phyloP scores from a whole-genome alignment of 2,329 filamentous ascomycete species.

The Paecilomyces sp. region DNA sequence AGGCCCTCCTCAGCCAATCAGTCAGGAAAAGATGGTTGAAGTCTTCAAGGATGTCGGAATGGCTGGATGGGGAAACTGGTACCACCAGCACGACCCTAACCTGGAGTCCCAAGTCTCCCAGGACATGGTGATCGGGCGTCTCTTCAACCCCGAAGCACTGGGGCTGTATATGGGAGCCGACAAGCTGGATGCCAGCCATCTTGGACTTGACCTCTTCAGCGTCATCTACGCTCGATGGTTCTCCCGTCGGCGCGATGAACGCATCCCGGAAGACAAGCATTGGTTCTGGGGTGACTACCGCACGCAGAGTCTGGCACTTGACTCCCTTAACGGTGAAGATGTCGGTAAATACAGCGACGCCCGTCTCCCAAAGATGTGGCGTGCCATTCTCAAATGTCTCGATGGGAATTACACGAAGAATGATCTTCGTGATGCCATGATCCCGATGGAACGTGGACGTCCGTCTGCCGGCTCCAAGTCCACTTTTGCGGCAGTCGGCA shows the following conservation, averaged over 20 bases:
- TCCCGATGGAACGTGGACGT: slow-evolving; percentile 20
- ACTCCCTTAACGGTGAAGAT: slow-evolving; percentile 47
- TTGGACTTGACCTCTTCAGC: slow-evolving; percentile 41
- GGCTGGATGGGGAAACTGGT: slow-evolving; percentile 46
- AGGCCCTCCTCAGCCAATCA: slow-evolving; percentile 17
- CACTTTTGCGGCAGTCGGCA: slow-evolving; percentile 25
- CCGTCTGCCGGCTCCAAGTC: slow-evolving; percentile 11
- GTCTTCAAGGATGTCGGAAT: slow-evolving; percentile 34
- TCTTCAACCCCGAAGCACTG: slow-evolving; percentile 46
- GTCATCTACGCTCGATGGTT: slow-evolving; percentile 42
- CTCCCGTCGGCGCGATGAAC: slow-evolving; percentile 39
- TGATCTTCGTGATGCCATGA: slow-evolving; percentile 21
- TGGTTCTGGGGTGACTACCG: slow-evolving; percentile 55
- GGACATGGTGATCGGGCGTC: slow-evolving; percentile 47
- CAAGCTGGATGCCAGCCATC: slow-evolving; percentile 34
- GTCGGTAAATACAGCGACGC: slow-evolving; percentile 40
- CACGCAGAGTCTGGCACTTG: slow-evolving; percentile 49
- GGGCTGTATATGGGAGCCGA: slow-evolving; percentile 13
- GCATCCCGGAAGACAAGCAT: slow-evolving; percentile 38
- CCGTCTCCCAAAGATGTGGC: slow-evolving; percentile 41
- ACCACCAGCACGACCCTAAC: slow-evolving; percentile 37
- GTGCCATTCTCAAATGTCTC: slow-evolving; percentile 38
- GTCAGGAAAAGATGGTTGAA: slow-evolving; percentile 23
- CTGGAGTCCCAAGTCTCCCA: slow-evolving; percentile 42
- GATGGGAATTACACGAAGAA: slow-evolving; percentile 20